Conservation (phyloP, 345 rosid species). For the Salix purpurea region DNA sequence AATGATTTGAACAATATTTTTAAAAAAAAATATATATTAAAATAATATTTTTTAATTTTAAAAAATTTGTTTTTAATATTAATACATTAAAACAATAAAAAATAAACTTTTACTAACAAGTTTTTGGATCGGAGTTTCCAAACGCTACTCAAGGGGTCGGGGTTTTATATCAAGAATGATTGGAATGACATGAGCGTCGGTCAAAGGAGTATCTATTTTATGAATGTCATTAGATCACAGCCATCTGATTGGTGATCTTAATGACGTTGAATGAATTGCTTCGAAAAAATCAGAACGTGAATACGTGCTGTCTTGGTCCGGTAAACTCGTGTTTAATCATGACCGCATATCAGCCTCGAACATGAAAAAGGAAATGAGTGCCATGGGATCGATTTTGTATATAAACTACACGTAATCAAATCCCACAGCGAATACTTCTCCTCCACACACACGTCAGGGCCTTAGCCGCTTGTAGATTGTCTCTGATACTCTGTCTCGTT, state of each 20-base stretch:
- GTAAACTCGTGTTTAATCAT: neutral
- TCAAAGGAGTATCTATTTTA: neutral
- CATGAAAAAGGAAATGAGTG: neutral
- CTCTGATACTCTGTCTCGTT: neutral
- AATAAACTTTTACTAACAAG: too few relatives aligned
- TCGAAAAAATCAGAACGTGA: neutral
- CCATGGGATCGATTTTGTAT: neutral
- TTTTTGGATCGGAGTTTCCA: too few relatives aligned
- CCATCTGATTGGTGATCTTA: neutral
- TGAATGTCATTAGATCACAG: neutral
- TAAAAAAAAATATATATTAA: too few relatives aligned
- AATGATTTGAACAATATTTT: too few relatives aligned
- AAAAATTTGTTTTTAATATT: too few relatives aligned
- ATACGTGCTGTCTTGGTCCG: neutral
- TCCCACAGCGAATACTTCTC: neutral
- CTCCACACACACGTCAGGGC: conserved; percentile 1
- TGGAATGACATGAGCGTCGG: neutral
- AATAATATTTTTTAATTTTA: too few relatives aligned
- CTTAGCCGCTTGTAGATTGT: neutral
- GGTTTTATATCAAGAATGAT: neutral
- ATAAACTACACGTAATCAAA: neutral
- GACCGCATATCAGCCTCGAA: neutral
- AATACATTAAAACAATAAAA: too few relatives aligned
- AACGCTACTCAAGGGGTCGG: neutral
- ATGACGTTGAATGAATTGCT: neutral